A percentile compares a stretch with the other conserved stretches of the same genome.
Evolutionary conservation across 73 alveolate genomes (phyloP).

Genomic region (Blepharisma japonicum): DNA sequence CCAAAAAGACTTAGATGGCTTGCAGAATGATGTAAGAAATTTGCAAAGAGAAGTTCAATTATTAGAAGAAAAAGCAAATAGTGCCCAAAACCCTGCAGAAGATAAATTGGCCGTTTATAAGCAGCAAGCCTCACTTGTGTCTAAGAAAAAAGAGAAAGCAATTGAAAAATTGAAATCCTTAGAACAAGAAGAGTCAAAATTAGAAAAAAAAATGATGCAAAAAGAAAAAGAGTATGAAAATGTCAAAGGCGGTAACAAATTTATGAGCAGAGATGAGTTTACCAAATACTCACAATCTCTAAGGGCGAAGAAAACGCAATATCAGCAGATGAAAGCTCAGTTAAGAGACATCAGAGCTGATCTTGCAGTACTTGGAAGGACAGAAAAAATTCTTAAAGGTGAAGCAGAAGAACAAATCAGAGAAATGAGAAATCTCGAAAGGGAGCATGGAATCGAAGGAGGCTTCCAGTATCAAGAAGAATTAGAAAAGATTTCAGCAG

Average conservation of each 20-base stretch:
- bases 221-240: slow-evolving; percentile 78
- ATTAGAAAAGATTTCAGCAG: slow-evolving; percentile 48
- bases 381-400: slow-evolving; percentile 71
- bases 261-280: slow-evolving; percentile 88
- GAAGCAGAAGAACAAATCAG: slow-evolving; percentile 68
- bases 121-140: slow-evolving; percentile 79
- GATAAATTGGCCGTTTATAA: slow-evolving; percentile 82
- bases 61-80: slow-evolving; percentile 72
- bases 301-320: slow-evolving; percentile 73
- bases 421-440: slow-evolving; percentile 54
- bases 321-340: slow-evolving; percentile 76
- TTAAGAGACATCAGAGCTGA: slow-evolving; percentile 80
- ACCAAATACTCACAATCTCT: slow-evolving; percentile 81
- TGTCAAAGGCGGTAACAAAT: slow-evolving; percentile 73
- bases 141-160: slow-evolving; percentile 79
- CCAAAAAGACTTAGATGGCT: slow-evolving; percentile 69
- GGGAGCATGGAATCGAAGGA: slow-evolving; percentile 61
- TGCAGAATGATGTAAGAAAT: slow-evolving; percentile 72
- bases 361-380: slow-evolving; percentile 71
- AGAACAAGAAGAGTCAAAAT: slow-evolving; percentile 75
- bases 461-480: slow-evolving; percentile 46
- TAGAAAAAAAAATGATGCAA: slow-evolving; percentile 77
- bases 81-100: slow-evolving; percentile 70
- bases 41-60: slow-evolving; percentile 71
- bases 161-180: slow-evolving; percentile 65